These are phyloP conservation scores for Microthlaspi erraticum DNA, from an alignment of 345 rosid species.

Conservation along the genomic window DNA sequence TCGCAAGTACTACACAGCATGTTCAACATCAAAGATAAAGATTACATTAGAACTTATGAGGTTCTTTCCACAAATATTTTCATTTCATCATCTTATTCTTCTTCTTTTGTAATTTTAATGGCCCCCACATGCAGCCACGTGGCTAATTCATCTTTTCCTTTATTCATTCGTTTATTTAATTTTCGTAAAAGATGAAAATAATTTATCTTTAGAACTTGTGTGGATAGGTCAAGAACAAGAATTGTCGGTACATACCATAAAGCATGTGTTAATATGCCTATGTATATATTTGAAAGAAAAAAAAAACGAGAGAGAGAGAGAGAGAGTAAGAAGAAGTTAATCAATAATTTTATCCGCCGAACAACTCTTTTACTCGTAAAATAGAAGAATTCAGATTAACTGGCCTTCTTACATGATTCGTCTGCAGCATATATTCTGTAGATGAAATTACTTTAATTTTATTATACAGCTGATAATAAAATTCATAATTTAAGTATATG, in stretches of 20 bases:
- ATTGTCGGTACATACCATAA: constrained; percentile 43
- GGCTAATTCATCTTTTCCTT: constrained; percentile 15
- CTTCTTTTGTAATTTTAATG: constrained; percentile 14
- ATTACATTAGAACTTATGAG: not conserved
- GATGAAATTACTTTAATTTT: not conserved
- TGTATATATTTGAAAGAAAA: not conserved
- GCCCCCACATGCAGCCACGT: constrained; percentile 51
- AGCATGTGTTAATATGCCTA: constrained; percentile 39
- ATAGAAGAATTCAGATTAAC: not conserved
- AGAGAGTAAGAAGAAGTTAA: constrained; percentile 12
- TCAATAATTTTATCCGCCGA: constrained; percentile 35
- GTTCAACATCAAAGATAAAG: not conserved
- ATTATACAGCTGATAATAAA: not conserved
- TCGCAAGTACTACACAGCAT: not conserved
- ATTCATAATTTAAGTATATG: not conserved
- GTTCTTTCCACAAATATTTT: not conserved
- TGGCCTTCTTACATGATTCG: constrained; percentile 35
- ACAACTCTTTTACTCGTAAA: constrained; percentile 24
- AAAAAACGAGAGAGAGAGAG: not conserved
- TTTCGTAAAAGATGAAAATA: constrained; percentile 15
- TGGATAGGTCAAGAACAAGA: constrained; percentile 41
- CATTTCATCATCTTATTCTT: not conserved
- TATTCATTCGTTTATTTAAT: constrained; percentile 7
- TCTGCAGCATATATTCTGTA: constrained; percentile 26
- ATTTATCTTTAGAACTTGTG: constrained; percentile 27